These are phyloP conservation scores for Aegilops umbellulata DNA, from an alignment of 176 grass and related monocot genomes.

Conservation along the genomic window DNA sequence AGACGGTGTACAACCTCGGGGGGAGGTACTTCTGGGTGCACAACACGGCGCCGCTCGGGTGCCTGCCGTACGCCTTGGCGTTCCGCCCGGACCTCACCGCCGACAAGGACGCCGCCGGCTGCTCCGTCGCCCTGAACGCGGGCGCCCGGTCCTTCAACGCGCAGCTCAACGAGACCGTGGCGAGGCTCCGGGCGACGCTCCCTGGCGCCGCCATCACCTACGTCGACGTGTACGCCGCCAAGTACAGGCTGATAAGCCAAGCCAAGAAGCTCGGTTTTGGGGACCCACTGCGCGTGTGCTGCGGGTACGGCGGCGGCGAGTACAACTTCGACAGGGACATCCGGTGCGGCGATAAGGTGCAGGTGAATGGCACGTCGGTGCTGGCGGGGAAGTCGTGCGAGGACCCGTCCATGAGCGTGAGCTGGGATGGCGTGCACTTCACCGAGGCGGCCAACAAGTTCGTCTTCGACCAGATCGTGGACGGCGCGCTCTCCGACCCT, in stretches of 20 bases:
- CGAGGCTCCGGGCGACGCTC: constrained; percentile 45
- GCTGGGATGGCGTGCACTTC: constrained; percentile 92
- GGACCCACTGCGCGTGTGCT: constrained; percentile 63
- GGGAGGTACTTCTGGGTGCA: constrained; percentile 96
- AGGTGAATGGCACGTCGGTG: constrained; percentile 62
- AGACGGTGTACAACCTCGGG: constrained; percentile 48
- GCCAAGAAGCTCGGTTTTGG: constrained; percentile 66
- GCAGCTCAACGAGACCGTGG: constrained; percentile 71
- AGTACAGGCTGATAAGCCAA: constrained; percentile 70
- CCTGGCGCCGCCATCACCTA: constrained; percentile 67
- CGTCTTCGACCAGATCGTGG: constrained; percentile 61
- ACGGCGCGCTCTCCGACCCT: constrained; percentile 44
- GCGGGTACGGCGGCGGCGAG: constrained; percentile 69
- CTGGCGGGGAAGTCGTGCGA: constrained; percentile 54
- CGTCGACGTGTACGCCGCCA: constrained; percentile 76
- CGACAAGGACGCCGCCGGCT: constrained; percentile 48
- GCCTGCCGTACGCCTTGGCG: constrained; percentile 71
- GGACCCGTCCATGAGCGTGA: constrained; percentile 64
- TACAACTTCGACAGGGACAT: constrained; percentile 62
- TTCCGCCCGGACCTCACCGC: constrained; percentile 28
- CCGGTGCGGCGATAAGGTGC: constrained; percentile 61
- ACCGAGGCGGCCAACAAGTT: constrained; percentile 85
- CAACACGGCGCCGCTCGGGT: constrained; percentile 88
- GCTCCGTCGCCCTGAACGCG: constrained; percentile 66
- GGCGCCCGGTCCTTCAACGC: constrained; percentile 72